These are phyloP conservation scores for Cordyceps cateniannulata DNA, from an alignment of 2,329 filamentous ascomycete species.

Conservation along the genomic window DNA sequence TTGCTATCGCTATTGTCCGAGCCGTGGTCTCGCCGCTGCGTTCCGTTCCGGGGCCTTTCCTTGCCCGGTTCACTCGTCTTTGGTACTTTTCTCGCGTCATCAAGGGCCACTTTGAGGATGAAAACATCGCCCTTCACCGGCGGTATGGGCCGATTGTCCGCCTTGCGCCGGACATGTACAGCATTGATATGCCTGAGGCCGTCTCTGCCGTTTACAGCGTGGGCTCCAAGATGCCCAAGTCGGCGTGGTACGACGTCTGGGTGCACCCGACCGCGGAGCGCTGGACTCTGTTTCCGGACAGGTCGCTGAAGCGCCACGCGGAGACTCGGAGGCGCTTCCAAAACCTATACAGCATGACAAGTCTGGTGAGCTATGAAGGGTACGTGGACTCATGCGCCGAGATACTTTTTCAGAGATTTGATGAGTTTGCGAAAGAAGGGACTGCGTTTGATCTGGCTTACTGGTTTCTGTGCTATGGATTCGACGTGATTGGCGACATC, in stretches of 20 bases:
- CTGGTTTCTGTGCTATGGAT: slow-evolving; percentile 42
- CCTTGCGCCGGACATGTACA: slow-evolving; percentile 34
- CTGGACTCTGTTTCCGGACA: slow-evolving; percentile 26
- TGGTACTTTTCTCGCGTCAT: slow-evolving; percentile 36
- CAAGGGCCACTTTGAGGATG: slow-evolving; percentile 31
- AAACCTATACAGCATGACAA: slow-evolving; percentile 40
- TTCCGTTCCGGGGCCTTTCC: slow-evolving; percentile 37
- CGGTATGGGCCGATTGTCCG: slow-evolving; percentile 35
- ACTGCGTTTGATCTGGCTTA: slow-evolving; percentile 27
- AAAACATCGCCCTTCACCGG: slow-evolving; percentile 33
- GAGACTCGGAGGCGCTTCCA: slow-evolving; percentile 33
- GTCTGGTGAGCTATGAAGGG: slow-evolving; percentile 40
- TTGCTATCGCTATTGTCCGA: background rate
- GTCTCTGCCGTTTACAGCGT: slow-evolving; percentile 35
- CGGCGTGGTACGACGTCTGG: slow-evolving; percentile 22
- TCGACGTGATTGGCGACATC: slow-evolving; percentile 46
- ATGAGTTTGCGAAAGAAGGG: slow-evolving; percentile 26
- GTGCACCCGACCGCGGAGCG: slow-evolving; percentile 19
- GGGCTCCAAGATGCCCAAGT: slow-evolving; percentile 24
- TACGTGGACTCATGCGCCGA: slow-evolving; percentile 42
- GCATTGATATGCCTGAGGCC: slow-evolving; percentile 30
- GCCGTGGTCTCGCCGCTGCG: slow-evolving; percentile 26
- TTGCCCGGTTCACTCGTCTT: slow-evolving; percentile 34
- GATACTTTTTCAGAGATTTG: slow-evolving; percentile 31
- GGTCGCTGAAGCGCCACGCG: slow-evolving; percentile 31